A percentile compares a stretch with the other conserved stretches of the same genome.
phyloP scores from a whole-genome alignment of 768 basidiomycete genomes.

The Amanita rimosa region DNA sequence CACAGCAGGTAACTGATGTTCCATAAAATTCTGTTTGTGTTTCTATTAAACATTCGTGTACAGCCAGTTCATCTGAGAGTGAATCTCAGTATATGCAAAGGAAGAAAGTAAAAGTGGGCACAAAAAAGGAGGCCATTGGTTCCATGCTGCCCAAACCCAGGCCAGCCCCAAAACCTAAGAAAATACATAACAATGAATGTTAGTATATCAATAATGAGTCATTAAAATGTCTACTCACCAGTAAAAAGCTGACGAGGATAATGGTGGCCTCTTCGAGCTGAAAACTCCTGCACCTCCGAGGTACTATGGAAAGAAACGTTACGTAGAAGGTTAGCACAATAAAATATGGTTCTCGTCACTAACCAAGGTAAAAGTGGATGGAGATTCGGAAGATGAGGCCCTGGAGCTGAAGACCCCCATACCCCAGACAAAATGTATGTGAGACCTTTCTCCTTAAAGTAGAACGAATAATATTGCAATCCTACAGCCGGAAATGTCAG shows the following conservation, averaged over 20 bases:
- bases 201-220: background rate
- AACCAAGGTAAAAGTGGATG: background rate
- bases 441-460: background rate
- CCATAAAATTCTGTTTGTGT: background rate
- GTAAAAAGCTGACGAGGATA: background rate
- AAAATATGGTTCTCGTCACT: background rate
- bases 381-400: background rate
- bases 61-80: background rate
- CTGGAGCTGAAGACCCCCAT: conserved; percentile 1
- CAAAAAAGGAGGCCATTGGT: background rate
- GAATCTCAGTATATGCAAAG: background rate
- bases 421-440: background rate
- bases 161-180: background rate
- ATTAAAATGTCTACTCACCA: background rate
- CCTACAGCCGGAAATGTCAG: background rate
- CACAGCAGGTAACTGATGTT: background rate
- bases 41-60: background rate
- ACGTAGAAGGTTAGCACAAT: background rate
- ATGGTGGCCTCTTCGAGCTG: background rate
- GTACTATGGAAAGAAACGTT: background rate
- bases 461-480: background rate
- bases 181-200: background rate
- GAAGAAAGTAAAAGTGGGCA: background rate
- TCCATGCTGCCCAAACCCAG: background rate
- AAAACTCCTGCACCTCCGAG: background rate